Evolutionary conservation across 441 rosid species (phyloP), one percentile per base, ranked within the genome.

Genomic region (Raphanus hybrid): DNA sequence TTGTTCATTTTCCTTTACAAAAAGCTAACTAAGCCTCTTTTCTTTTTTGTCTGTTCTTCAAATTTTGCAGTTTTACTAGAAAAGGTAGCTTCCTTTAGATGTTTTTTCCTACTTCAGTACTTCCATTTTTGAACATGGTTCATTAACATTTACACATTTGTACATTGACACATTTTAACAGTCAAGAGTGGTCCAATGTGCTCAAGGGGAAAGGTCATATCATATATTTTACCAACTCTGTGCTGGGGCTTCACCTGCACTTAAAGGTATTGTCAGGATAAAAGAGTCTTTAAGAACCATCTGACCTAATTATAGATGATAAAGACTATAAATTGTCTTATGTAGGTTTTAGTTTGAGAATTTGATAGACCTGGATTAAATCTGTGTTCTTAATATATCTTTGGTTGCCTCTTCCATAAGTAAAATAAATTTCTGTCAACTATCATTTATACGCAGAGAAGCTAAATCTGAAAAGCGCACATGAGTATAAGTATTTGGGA

Each of bases 191-290:
- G 98, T 96, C 78, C 99, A 96, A 80, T 92, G 97, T 87, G 86
- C 89, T 48, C 93, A 91, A 70, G 98, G 98, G 73, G 99, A 96
- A 86, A 92, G 99, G 86, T 92, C 99, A 64, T 96, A 96, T 84
- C 99, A 96, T 81, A 89, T 96, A 85, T 96, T 96, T 85, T 96
- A 96, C 87, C 99, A 96, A 80, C 98, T 96, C 69, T 96, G 99
- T 82, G 97, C 93, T 62, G 98, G 99, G 69, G 99, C 98, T 78
- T 83, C 97, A 70, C 70, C 58, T 79, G 75, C 78, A 20, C 91
- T 96, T 65, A 86, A 90, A 90, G 99, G 99, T 93, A 85, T 74
- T 29, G 5, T 52, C 78, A 63, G 43, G 26, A 67, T 58, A 66
- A 37, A 41, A 7, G 39, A 62, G 68, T 65, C 10, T 71, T 23